Percentiles rank a stretch among this genome's conserved stretches.
Evolutionary conservation across 2,329 filamentous ascomycete species (phyloP).

Genomic region (Dothideomycetidae sp.): DNA sequence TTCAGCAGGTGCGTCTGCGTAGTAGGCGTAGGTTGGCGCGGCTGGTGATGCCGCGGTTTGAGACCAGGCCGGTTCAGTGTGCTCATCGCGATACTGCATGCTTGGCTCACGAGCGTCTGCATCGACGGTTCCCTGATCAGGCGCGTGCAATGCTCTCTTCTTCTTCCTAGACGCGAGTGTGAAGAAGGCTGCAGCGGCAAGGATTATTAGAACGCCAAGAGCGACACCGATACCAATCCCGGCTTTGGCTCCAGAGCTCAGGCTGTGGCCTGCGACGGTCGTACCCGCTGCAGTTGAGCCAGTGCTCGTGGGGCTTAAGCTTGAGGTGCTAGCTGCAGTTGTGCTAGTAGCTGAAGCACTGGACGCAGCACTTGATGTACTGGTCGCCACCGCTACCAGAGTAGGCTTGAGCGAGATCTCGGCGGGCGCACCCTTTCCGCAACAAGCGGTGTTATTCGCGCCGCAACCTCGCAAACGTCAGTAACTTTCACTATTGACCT

Average conservation of each 20-base stretch:
- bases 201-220: neutral
- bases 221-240: slow-evolving; percentile 6
- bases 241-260: slow-evolving; percentile 3
- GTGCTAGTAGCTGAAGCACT: neutral
- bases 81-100: neutral
- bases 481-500: too few relatives aligned
- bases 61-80: neutral
- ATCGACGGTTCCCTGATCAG: too few relatives aligned
- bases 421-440: slow-evolving; percentile 1
- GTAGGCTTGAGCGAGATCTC: slow-evolving; percentile 2
- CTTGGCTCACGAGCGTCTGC: too few relatives aligned
- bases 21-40: neutral
- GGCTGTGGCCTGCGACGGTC: neutral
- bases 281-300: neutral
- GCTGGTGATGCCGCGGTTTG: neutral
- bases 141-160: neutral
- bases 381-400: neutral
- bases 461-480: slow-evolving; percentile 4
- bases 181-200: neutral
- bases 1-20: neutral
- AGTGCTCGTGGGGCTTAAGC: neutral
- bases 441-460: slow-evolving; percentile 3
- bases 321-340: neutral
- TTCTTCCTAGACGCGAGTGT: neutral
- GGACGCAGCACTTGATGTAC: neutral